phyloP scores from a whole-genome alignment of 139 green algal genomes.

The Parachlorella kessleri region DNA sequence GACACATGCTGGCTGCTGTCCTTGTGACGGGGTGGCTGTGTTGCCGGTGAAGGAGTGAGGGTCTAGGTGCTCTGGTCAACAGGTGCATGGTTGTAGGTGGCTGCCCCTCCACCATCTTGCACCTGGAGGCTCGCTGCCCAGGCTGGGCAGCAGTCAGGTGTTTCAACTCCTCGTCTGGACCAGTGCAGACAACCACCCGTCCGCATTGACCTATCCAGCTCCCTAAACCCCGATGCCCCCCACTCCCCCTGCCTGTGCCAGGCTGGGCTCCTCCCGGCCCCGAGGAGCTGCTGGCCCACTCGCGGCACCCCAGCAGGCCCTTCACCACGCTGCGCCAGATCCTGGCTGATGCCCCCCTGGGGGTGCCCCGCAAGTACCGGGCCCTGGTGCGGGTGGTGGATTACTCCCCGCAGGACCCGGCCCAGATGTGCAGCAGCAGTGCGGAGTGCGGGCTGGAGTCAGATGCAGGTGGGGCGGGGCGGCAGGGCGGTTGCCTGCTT shows the following conservation, averaged over 20 bases:
- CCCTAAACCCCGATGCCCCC: no score
- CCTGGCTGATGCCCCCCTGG: conserved; percentile 4
- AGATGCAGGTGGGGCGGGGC: background rate
- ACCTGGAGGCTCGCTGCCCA: no score
- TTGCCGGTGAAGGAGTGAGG: no score
- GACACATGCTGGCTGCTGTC: no score
- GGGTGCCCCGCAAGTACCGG: conserved; percentile 24
- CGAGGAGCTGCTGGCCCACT: conserved; percentile 8
- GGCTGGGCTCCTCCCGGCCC: conserved; percentile 6
- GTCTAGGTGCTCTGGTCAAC: no score
- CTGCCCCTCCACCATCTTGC: no score
- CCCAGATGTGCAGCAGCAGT: conserved; percentile 11
- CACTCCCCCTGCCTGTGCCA: background rate
- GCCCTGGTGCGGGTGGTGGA: conserved; percentile 31
- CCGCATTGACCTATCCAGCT: no score
- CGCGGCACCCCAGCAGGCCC: conserved; percentile 8
- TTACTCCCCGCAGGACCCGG: conserved; percentile 13
- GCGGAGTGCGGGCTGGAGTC: conserved; percentile 5
- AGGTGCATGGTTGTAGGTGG: no score
- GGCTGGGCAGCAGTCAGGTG: no score
- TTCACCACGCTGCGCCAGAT: conserved; percentile 30
- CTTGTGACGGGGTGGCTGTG: no score
- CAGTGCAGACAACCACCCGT: no score
- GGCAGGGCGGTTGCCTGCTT: background rate
- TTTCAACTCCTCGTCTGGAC: no score